Percentiles rank a stretch among this genome's conserved stretches.
Conservation (phyloP, 306 rosid genomes). For the Cyamopsis tetragonoloba region DNA sequence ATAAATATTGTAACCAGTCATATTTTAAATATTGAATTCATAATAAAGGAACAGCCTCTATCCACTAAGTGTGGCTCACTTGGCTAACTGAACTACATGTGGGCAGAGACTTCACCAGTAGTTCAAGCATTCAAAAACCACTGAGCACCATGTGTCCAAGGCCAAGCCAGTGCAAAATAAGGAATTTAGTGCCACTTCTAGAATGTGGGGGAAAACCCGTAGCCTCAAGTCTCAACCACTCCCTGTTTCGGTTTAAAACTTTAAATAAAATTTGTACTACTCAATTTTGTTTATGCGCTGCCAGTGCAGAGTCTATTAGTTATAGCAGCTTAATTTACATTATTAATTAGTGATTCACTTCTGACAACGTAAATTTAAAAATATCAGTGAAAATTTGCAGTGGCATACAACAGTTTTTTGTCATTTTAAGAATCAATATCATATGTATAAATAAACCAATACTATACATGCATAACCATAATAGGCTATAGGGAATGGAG, state of each 20-base stretch:
- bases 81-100: not conserved
- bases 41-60: not conserved
- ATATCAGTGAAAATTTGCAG: not conserved
- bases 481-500: not conserved
- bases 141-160: not conserved
- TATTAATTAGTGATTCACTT: not conserved
- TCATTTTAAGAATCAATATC: not conserved
- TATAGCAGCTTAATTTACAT: not conserved
- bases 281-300: too few relatives aligned
- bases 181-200: not conserved
- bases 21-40: not conserved
- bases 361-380: not conserved
- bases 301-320: not conserved
- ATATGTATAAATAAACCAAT: not conserved
- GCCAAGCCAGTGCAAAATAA: not conserved
- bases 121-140: not conserved
- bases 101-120: not conserved
- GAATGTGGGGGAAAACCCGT: not conserved
- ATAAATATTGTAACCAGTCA: too few relatives aligned
- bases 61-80: not conserved
- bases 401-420: not conserved
- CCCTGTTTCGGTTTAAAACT: too few relatives aligned
- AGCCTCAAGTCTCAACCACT: not conserved
- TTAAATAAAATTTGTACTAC: too few relatives aligned
- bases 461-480: not conserved